Evolutionary conservation across 2,329 filamentous ascomycete species (phyloP).

Genomic region (Cercospora sojina): DNA sequence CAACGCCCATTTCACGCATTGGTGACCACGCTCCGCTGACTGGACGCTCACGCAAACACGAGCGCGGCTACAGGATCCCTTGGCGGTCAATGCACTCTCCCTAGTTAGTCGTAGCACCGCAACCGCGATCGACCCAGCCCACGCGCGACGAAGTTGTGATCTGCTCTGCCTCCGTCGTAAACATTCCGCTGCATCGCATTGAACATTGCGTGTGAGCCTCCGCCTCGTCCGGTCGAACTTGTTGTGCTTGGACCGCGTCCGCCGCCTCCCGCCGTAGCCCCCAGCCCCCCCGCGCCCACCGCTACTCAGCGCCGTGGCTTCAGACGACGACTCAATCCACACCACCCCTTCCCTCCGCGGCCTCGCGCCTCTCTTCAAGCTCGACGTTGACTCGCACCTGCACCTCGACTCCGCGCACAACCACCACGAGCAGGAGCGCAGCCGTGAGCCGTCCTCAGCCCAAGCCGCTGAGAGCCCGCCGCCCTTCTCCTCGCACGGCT

Average conservation of each 20-base stretch:
- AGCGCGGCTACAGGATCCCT: slow-evolving; percentile 1
- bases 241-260: neutral
- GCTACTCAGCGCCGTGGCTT: slow-evolving; percentile 30
- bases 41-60: neutral
- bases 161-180: neutral
- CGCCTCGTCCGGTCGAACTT: neutral
- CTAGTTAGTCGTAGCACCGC: neutral
- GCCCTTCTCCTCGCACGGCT: slow-evolving; percentile 65
- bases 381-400: slow-evolving; percentile 36
- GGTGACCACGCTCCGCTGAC: neutral
- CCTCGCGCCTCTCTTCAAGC: slow-evolving; percentile 29
- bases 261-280: neutral
- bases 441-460: slow-evolving; percentile 33
- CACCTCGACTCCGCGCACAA: slow-evolving; percentile 24
- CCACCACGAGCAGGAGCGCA: slow-evolving; percentile 21
- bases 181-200: slow-evolving; percentile 1
- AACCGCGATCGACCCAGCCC: slow-evolving; percentile 2
- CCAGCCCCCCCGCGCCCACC: slow-evolving; percentile 22
- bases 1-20: neutral
- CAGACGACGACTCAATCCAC: slow-evolving; percentile 36
- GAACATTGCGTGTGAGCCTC: neutral
- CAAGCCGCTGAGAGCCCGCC: slow-evolving; percentile 55
- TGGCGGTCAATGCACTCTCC: neutral
- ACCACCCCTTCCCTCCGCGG: slow-evolving; percentile 37
- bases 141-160: slow-evolving; percentile 4